Evolutionary conservation across 148 eudicot species (phyloP).

Genomic region (Talinum fruticosum): DNA sequence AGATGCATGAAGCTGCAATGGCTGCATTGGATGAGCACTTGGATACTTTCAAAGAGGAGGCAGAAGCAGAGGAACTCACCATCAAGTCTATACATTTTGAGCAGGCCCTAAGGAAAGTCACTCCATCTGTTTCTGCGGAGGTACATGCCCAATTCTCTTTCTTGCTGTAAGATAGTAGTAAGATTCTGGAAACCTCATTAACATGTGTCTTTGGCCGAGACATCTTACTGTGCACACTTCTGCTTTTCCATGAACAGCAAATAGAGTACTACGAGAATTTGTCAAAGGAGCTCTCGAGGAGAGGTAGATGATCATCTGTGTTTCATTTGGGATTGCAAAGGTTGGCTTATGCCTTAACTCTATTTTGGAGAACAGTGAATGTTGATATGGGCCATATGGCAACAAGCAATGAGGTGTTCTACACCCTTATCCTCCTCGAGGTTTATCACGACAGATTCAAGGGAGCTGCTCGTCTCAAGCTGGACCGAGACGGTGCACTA

Average conservation of each 20-base stretch:
- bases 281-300: constrained; percentile 21
- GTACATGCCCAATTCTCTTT: constrained; percentile 15
- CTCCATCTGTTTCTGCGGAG: constrained; percentile 39
- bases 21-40: constrained; percentile 56
- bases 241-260: constrained; percentile 21
- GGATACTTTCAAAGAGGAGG: constrained; percentile 35
- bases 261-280: constrained; percentile 22
- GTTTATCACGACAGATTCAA: not conserved
- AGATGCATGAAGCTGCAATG: constrained; percentile 88
- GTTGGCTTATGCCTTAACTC: not conserved
- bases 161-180: not conserved
- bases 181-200: not conserved
- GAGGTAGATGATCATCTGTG: not conserved
- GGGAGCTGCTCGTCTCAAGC: not conserved
- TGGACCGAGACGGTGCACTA: not conserved
- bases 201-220: not conserved
- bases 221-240: not conserved
- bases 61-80: constrained; percentile 10
- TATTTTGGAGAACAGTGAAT: not conserved
- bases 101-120: constrained; percentile 32
- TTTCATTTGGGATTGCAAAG: not conserved
- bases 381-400: not conserved
- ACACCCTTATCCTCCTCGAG: not conserved
- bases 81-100: constrained; percentile 41
- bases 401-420: not conserved